These are phyloP conservation scores for Euphorbia tirucalli DNA, from an alignment of 345 rosid species.

Conservation along the genomic window DNA sequence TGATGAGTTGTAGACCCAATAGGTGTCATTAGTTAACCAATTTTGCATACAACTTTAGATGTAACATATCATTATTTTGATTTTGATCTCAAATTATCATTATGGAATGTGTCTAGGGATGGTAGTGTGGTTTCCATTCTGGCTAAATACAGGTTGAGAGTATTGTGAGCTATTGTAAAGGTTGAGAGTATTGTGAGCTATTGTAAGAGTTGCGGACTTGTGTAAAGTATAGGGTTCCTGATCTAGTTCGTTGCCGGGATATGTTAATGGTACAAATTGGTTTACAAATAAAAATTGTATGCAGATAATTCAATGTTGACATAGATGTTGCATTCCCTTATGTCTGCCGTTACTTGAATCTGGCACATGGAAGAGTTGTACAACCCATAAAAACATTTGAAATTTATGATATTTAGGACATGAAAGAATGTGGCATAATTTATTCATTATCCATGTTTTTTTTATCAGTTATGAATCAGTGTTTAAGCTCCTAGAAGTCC, in stretches of 20 bases:
- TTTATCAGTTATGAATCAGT: too few relatives aligned
- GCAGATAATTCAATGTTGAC: not conserved
- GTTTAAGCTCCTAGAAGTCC: too few relatives aligned
- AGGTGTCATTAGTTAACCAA: not conserved
- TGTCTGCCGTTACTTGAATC: not conserved
- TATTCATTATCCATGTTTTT: too few relatives aligned
- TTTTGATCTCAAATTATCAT: too few relatives aligned
- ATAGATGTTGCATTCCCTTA: not conserved
- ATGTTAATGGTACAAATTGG: not conserved
- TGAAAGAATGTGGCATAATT: too few relatives aligned
- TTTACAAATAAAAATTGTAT: not conserved
- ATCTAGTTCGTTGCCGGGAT: not conserved
- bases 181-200: not conserved
- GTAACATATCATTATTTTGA: not conserved
- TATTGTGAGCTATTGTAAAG: not conserved
- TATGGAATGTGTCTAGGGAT: not conserved
- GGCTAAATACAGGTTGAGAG: not conserved
- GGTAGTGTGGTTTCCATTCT: not conserved
- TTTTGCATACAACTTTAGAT: constrained; percentile 5
- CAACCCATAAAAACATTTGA: too few relatives aligned
- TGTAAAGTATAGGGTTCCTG: not conserved
- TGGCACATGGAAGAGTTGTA: not conserved
- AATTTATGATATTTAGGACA: not conserved
- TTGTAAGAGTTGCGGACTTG: not conserved
- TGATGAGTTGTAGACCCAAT: constrained; percentile 11